Base-by-base conservation (phyloP, 306 rosid genomes). In the Neltuma alba region DNA sequence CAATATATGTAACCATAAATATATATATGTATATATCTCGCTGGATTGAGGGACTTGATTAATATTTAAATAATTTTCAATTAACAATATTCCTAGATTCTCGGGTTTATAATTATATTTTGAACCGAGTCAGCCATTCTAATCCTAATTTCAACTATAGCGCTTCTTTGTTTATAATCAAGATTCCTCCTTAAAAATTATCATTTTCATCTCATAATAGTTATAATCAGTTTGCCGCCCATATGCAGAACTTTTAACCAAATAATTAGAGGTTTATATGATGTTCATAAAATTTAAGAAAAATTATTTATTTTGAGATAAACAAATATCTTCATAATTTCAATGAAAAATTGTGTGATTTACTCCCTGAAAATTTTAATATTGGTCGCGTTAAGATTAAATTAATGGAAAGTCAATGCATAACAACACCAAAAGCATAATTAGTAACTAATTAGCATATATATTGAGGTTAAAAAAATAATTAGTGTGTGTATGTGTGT, bases 321-420 rank as follows among this genome's bases (percentile, higher is more conserved):
- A 47, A 47, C 3, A 47, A 4, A 37, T 16, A 47, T 47, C 20
- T 16, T 16, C 21, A 47, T 50, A 50, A n/a, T 50, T 50, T 6
- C 25, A 50, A 50, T 7, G 5, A 48, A 48, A 48, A 16, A 16
- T 48, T 16, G 5, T 48, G 6, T 48, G 21, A 18, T 6, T 9
- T 50, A 6, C 13, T n/a, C 28, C 2, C 21, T 0, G 9, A 54
- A n/a, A 54, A 21, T 0, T 54, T 21, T 9, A 8, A 21, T 54
- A 54, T 21, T 9, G 14, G 30, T 7, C 21, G 14, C 12, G 2
- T 21, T 15, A 16, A 47, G 16, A 47, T 16, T 47, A 47, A n/a
- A 54, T 54, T 54, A 54, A 28, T 30, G 5, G 10, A 66, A 40
- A 57, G 60, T 79, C 72, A 76, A 76, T 41, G 78, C 55, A 40